Evolutionary conservation across 2,329 filamentous ascomycete genomes (phyloP), one percentile per base, ranked within the genome.

Genomic region (Biscogniauxia mediterranea): DNA sequence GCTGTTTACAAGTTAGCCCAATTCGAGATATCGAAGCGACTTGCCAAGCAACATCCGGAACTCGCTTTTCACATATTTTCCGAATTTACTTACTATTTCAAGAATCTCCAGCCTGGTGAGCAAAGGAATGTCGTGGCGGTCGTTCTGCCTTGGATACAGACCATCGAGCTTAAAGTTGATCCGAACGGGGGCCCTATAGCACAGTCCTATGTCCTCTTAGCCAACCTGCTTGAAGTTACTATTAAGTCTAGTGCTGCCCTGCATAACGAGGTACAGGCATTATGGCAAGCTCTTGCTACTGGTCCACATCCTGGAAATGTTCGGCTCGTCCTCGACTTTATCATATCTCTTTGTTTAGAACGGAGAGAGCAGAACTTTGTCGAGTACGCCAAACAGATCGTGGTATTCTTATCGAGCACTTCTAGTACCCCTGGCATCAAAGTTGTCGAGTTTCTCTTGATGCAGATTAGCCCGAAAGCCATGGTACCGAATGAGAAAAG

Each of bases 1-100:
- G 93, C 94, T 0, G 94, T 99, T 2, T 99, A 98, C 78, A 99
- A 99, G 77, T 82, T 96, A 52, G 95, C 96, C 0, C 95, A 99
- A 72, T 98, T 97, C 67, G 94, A 98, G 73, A 96, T 96, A 21
- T 98, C 95, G 0, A 93, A 94, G 70, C 85, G 93, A 20, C 83
- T 99, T 49, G 91, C 93, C 1, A 92, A 91, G 70, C 91, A 96
- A 66, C 92, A 99, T 73, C 86, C 91, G 0, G 93, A 97, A 66
- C 79, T 97, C 50, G 93, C 94, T 0, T 97, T 98, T 70, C 87
- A 93, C 60, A 89, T 99, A 56, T 97, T 99, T 73, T 98, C 95
- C 0, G 94, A 99, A 71, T 97, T 97, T 68, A 94, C 93, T 0
- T 83, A 90, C 57, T 96, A 96, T 73, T 99, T 99, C 81, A 96